phyloP scores from a whole-genome alignment of 139 green algal genomes.

The Micractinium sp. region DNA sequence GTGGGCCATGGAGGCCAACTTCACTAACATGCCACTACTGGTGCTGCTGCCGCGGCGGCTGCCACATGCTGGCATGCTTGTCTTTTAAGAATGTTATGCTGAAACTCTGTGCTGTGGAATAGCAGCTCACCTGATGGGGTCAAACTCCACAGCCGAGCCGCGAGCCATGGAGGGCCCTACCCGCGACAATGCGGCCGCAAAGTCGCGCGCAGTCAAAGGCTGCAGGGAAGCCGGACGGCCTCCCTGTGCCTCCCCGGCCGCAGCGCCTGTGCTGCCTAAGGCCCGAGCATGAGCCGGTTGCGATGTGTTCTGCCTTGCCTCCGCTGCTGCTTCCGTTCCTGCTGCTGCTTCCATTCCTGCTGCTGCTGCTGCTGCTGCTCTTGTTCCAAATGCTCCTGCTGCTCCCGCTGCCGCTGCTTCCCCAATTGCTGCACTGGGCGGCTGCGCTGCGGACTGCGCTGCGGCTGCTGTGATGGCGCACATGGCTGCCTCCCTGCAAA shows the following conservation, averaged over 20 bases:
- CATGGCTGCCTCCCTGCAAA: constrained; percentile 84
- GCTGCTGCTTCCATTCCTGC: not conserved
- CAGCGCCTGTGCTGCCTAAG: not conserved
- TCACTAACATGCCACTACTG: too few relatives aligned
- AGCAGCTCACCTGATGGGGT: constrained; percentile 53
- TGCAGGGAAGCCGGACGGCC: not conserved
- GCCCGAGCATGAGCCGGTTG: not conserved
- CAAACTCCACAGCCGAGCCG: constrained; percentile 62
- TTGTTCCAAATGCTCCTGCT: not conserved
- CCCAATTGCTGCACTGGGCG: too few relatives aligned
- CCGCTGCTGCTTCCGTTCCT: not conserved
- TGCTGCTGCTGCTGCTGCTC: not conserved
- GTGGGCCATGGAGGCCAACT: too few relatives aligned
- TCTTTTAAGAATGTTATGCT: too few relatives aligned
- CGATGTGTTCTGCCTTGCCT: not conserved
- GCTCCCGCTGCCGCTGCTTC: not conserved
- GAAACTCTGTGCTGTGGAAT: too few relatives aligned
- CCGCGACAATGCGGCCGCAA: constrained; percentile 57
- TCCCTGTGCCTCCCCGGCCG: not conserved
- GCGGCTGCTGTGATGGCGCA: not conserved
- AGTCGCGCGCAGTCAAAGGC: constrained; percentile 49
- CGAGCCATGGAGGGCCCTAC: constrained; percentile 69
- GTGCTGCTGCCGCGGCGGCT: too few relatives aligned
- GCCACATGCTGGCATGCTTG: not conserved
- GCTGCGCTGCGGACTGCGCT: not conserved